These are phyloP conservation scores for Pythium myriotylum DNA, from an alignment of 352 stramenopile genomes.

Conservation along the genomic window DNA sequence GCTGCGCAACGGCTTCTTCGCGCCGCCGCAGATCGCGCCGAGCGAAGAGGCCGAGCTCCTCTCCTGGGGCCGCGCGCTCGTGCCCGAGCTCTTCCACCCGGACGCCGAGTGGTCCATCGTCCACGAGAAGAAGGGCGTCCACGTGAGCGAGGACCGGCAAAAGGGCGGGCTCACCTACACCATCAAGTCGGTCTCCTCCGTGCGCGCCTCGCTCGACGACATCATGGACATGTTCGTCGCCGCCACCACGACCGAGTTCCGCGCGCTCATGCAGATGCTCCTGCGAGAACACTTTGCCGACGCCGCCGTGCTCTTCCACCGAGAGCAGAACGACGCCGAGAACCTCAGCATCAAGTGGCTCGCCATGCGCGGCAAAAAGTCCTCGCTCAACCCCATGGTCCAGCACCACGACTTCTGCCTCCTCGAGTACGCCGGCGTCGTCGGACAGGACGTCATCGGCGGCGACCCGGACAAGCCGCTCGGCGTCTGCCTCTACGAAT, in stretches of 20 bases:
- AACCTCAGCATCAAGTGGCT: conserved; percentile 83
- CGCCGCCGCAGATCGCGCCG: conserved; percentile 56
- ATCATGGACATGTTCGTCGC: conserved; percentile 81
- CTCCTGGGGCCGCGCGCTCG: conserved; percentile 70
- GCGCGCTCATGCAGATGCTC: conserved; percentile 72
- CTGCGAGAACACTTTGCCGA: conserved; percentile 76
- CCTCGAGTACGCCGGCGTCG: conserved; percentile 74
- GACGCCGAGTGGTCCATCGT: conserved; percentile 81
- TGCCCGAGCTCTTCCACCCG: conserved; percentile 65
- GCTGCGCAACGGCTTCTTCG: conserved; percentile 79
- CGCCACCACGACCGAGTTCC: conserved; percentile 59
- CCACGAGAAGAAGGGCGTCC: conserved; percentile 71
- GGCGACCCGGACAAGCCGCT: conserved; percentile 43
- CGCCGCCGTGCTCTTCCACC: conserved; percentile 72
- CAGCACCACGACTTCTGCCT: conserved; percentile 71
- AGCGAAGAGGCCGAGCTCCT: conserved; percentile 73
- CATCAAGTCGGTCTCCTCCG: conserved; percentile 58
- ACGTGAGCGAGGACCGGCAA: conserved; percentile 76
- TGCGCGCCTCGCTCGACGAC: conserved; percentile 67
- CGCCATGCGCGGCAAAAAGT: conserved; percentile 71
- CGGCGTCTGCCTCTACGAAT: conserved; percentile 81
- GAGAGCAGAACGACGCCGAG: conserved; percentile 76
- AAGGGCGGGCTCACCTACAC: conserved; percentile 83
- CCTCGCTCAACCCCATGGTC: conserved; percentile 41
- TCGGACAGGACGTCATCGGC: conserved; percentile 56